Conservation (phyloP, 305 asterid species). For the Fraxinus sp. region DNA sequence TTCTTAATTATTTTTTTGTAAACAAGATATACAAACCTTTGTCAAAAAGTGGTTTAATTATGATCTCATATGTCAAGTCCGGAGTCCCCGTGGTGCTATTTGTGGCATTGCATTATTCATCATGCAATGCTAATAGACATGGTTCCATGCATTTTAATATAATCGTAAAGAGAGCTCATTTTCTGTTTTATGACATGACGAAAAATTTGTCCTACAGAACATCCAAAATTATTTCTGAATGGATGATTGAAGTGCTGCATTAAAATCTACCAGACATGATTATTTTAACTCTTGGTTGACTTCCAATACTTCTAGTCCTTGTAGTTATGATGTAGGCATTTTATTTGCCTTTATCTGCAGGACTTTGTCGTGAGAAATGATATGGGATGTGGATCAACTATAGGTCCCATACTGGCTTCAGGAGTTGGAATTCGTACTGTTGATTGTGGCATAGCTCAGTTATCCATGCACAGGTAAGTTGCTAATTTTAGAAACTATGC, state of each 20-base stretch:
- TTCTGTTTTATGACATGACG: background rate
- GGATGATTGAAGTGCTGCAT: background rate
- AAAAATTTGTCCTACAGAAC: background rate
- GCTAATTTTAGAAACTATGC: background rate
- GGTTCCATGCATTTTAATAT: background rate
- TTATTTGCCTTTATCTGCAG: constrained; percentile 33
- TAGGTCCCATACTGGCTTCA: constrained; percentile 94
- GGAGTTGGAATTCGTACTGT: constrained; percentile 95
- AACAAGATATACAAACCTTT: background rate
- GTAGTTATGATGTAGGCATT: background rate
- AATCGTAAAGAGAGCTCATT: background rate
- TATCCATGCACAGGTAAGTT: constrained; percentile 91
- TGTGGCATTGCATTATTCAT: background rate
- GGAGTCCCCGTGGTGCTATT: background rate
- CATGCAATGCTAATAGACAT: background rate
- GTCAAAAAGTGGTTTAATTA: background rate
- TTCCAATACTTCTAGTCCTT: background rate
- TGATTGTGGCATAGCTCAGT: constrained; percentile 97
- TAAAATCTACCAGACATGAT: background rate
- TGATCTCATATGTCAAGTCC: background rate
- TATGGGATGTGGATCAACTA: constrained; percentile 98
- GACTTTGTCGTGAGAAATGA: constrained; percentile 90
- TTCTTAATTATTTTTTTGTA: background rate
- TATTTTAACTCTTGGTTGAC: background rate
- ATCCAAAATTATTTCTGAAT: background rate